These are phyloP conservation scores for Butyriboletus appendiculatus DNA, from an alignment of 1,284 basidiomycete genomes.

Conservation along the genomic window DNA sequence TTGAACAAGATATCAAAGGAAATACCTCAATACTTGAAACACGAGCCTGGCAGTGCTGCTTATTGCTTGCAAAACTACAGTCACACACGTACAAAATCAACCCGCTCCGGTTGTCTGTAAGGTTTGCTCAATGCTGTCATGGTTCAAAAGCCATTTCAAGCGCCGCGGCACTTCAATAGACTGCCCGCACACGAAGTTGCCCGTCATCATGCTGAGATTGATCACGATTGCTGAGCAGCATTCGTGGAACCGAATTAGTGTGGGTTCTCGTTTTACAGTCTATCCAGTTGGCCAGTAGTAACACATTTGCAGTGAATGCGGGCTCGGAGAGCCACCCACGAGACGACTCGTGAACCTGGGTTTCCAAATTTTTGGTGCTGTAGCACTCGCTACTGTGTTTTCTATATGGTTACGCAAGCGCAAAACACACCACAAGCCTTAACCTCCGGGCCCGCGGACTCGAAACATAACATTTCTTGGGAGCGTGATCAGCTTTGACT, in stretches of 20 bases:
- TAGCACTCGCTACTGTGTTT: not conserved
- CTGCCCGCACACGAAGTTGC: no score
- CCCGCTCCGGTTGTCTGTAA: no score
- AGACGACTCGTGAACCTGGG: not conserved
- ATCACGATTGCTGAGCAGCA: not conserved
- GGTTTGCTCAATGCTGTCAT: no score
- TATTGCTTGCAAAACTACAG: not conserved
- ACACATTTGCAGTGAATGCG: not conserved
- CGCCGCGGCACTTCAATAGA: not conserved
- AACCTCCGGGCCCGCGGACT: slow-evolving; percentile 3
- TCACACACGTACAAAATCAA: not conserved
- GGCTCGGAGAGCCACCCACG: not conserved
- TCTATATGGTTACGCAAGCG: not conserved
- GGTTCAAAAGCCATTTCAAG: not conserved
- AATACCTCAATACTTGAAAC: not conserved
- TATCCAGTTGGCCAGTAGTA: not conserved
- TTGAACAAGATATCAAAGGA: not conserved
- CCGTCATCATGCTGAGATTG: no score
- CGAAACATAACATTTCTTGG: not conserved
- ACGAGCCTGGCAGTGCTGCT: not conserved
- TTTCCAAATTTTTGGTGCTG: not conserved
- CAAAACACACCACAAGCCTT: not conserved
- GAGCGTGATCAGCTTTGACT: not conserved
- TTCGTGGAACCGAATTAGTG: not conserved
- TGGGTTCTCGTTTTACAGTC: not conserved